Percentiles rank a stretch among this genome's conserved stretches.
Conservation (phyloP, 164 flowering plant genomes). For the Taxillus chinensis region DNA sequence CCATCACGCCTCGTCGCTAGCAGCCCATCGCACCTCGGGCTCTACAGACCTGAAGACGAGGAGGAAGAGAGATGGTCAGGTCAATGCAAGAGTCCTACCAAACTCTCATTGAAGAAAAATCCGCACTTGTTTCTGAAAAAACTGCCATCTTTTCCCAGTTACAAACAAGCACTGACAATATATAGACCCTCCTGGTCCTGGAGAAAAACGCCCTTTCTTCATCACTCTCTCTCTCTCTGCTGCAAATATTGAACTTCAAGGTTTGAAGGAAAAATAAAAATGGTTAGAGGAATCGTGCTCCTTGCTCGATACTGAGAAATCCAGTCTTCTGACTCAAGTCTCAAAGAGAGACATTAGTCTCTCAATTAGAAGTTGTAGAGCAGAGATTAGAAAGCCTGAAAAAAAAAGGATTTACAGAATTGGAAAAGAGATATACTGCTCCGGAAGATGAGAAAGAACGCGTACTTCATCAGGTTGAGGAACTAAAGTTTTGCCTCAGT, state of each 20-base stretch:
- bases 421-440: constrained; percentile 46
- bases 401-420: constrained; percentile 27
- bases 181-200: constrained; percentile 54
- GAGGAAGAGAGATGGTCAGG: constrained; percentile 32
- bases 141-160: constrained; percentile 51
- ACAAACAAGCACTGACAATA: constrained; percentile 40
- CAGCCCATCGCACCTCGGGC: no score
- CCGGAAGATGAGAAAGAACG: constrained; percentile 55
- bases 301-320: constrained; percentile 50
- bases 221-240: constrained; percentile 50
- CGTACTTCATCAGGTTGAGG: constrained; percentile 35
- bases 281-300: constrained; percentile 59
- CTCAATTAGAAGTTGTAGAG: constrained; percentile 43
- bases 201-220: constrained; percentile 52
- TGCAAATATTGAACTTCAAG: constrained; percentile 61
- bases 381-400: constrained; percentile 45
- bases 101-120: constrained; percentile 48
- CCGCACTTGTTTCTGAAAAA: constrained; percentile 56
- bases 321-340: constrained; percentile 38
- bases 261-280: constrained; percentile 45
- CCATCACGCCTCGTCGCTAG: no score
- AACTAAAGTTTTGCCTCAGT: constrained; percentile 33
- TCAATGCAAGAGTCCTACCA: constrained; percentile 53
- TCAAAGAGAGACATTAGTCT: constrained; percentile 37
- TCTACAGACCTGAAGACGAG: no score